These are phyloP conservation scores for Globisporangium spinosum DNA, from an alignment of 352 stramenopile species.

Conservation along the genomic window DNA sequence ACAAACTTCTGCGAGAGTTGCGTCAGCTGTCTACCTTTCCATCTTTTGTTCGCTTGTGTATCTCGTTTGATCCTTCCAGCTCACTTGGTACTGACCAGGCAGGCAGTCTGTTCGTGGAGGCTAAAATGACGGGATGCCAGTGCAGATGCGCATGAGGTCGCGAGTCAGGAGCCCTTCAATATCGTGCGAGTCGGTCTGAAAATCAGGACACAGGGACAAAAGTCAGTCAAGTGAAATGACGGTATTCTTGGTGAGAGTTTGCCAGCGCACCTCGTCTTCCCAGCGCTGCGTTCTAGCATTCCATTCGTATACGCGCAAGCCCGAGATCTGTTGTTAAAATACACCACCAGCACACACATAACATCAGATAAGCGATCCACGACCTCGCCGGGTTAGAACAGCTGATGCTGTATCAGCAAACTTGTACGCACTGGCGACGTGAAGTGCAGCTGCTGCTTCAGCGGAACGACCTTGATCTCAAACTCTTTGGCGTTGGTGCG, in stretches of 20 bases:
- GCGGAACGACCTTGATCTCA: constrained; percentile 44
- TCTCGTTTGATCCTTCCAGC: neutral
- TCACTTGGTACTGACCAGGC: neutral
- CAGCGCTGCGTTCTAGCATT: constrained; percentile 65
- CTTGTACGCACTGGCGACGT: constrained; percentile 40
- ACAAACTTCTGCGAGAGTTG: neutral
- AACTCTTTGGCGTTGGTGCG: constrained; percentile 54
- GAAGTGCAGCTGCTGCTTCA: constrained; percentile 73
- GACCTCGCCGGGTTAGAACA: neutral
- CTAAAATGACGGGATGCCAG: constrained; percentile 70
- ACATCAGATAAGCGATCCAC: neutral
- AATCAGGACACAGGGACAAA: neutral
- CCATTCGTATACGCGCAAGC: constrained; percentile 68
- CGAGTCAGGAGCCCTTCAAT: constrained; percentile 76
- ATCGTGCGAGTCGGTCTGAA: constrained; percentile 67
- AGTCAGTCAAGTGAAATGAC: neutral
- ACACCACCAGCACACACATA: neutral
- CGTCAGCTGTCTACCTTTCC: neutral
- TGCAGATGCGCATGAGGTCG: constrained; percentile 77
- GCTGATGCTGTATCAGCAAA: neutral
- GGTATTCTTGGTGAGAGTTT: neutral
- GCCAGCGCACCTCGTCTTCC: constrained; percentile 60
- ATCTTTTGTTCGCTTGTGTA: neutral
- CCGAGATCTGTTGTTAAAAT: constrained; percentile 48
- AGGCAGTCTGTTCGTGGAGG: neutral